Conservation (phyloP, 768 basidiomycete species). For the Psilocybe tampanensis region DNA sequence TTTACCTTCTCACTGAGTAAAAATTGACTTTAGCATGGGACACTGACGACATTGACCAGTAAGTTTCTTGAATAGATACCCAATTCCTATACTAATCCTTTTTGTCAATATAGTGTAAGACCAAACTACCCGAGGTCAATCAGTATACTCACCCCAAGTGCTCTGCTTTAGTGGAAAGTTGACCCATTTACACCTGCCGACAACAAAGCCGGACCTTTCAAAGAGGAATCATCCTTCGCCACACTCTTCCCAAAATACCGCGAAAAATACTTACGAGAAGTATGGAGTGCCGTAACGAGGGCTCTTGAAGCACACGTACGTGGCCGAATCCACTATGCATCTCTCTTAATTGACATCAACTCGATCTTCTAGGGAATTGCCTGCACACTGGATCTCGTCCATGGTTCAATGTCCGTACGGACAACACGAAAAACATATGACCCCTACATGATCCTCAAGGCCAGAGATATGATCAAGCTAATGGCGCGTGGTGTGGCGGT, state of each 20-base stretch:
- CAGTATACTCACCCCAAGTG: neutral
- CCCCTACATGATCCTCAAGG: constrained; percentile 95
- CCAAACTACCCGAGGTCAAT: neutral
- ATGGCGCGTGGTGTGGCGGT: constrained; percentile 90
- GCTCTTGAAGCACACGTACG: constrained; percentile 80
- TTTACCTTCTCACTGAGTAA: constrained; percentile 10
- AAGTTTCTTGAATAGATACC: constrained; percentile 35
- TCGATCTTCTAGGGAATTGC: constrained; percentile 67
- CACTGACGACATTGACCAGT: constrained; percentile 99
- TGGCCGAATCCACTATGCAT: constrained; percentile 4
- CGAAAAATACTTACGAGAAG: constrained; percentile 94
- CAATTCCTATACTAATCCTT: neutral
- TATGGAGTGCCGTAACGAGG: constrained; percentile 89
- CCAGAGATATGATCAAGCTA: constrained; percentile 93
- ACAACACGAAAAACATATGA: constrained; percentile 98
- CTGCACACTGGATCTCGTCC: constrained; percentile 92
- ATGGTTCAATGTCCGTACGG: constrained; percentile 96
- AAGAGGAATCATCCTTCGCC: constrained; percentile 97
- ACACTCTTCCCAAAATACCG: constrained; percentile 98
- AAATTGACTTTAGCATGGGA: constrained; percentile 84
- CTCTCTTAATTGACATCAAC: neutral
- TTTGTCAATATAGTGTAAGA: constrained; percentile 43
- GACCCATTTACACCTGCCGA: constrained; percentile 75
- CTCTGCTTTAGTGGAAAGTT: constrained; percentile 79
- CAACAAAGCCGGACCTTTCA: constrained; percentile 82